These are phyloP conservation scores for Pseudozyma sp. DNA, from an alignment of 1,284 basidiomycete species.

Conservation along the genomic window DNA sequence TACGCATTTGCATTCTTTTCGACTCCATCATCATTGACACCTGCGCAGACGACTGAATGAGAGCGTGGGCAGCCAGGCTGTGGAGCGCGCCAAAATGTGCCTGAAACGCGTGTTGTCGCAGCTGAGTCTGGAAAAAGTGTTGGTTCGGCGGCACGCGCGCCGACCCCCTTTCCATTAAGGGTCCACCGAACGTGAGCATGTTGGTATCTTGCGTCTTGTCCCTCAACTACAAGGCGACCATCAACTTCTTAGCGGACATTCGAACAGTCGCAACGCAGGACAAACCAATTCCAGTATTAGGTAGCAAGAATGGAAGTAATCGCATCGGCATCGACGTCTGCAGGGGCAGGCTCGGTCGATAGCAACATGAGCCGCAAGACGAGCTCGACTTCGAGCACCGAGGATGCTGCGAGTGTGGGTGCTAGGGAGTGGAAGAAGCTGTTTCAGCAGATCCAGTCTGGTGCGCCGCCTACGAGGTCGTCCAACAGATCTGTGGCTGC, in stretches of 20 bases:
- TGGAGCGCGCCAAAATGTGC: no score
- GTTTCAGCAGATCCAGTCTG: constrained; percentile 22
- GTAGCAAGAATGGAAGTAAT: constrained; percentile 5
- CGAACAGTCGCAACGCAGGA: no score
- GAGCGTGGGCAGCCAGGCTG: no score
- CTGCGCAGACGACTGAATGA: background rate
- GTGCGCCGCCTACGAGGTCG: background rate
- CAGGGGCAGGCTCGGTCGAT: constrained; percentile 14
- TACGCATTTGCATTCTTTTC: constrained; percentile 17
- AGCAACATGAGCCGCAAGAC: constrained; percentile 20
- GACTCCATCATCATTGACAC: background rate
- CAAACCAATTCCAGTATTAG: background rate
- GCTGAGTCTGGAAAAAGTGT: constrained; percentile 5
- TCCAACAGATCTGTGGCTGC: background rate
- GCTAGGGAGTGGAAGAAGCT: constrained; percentile 35
- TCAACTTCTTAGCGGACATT: background rate
- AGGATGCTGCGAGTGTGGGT: constrained; percentile 9
- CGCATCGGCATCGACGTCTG: constrained; percentile 2
- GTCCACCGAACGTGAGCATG: constrained; percentile 6
- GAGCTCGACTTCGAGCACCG: constrained; percentile 1
- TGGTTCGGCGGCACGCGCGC: constrained; percentile 7
- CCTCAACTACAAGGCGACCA: background rate
- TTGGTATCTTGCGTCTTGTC: constrained; percentile 1
- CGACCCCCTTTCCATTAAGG: constrained; percentile 11
- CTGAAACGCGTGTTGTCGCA: constrained; percentile 2